Percentiles rank a stretch among this genome's conserved stretches.
phyloP scores from a whole-genome alignment of 2,329 filamentous ascomycete genomes.

The Nectriaceae sp. region DNA sequence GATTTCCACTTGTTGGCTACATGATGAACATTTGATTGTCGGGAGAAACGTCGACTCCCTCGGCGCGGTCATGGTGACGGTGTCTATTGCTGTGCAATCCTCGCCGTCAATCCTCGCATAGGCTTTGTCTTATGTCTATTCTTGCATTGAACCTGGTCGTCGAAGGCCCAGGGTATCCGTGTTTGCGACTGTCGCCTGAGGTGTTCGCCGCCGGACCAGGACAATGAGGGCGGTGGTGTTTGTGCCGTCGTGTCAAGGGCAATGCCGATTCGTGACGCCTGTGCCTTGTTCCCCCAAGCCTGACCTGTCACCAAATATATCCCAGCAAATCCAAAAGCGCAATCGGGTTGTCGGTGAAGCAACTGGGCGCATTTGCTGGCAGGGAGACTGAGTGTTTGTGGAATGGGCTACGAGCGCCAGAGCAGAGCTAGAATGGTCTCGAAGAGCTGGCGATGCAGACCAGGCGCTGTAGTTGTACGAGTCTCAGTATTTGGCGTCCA shows the following conservation, averaged over 20 bases:
- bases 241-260: not conserved
- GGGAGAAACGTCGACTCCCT: conserved; percentile 73
- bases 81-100: conserved; percentile 3
- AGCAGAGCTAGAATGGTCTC: not conserved
- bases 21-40: conserved; percentile 85
- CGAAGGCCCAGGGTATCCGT: conserved; percentile 5
- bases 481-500: too few species aligned
- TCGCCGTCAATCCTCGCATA: conserved; percentile 3
- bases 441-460: not conserved
- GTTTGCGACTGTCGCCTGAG: conserved; percentile 1
- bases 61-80: conserved; percentile 48
- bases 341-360: not conserved
- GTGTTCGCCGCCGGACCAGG: not conserved
- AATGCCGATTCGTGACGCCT: not conserved
- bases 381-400: not conserved
- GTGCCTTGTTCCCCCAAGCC: not conserved
- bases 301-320: not conserved
- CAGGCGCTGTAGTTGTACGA: too few species aligned
- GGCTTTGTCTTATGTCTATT: conserved; percentile 4
- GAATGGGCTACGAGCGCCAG: not conserved
- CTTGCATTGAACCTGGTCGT: conserved; percentile 10
- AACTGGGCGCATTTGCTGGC: not conserved
- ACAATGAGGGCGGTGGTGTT: not conserved
- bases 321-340: not conserved
- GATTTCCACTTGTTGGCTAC: conserved; percentile 77